Percentiles rank a stretch among this genome's conserved stretches.
Conservation (phyloP, 192 early-diverging fungal genomes). For the Gaertneriomyces semiglobifer region DNA sequence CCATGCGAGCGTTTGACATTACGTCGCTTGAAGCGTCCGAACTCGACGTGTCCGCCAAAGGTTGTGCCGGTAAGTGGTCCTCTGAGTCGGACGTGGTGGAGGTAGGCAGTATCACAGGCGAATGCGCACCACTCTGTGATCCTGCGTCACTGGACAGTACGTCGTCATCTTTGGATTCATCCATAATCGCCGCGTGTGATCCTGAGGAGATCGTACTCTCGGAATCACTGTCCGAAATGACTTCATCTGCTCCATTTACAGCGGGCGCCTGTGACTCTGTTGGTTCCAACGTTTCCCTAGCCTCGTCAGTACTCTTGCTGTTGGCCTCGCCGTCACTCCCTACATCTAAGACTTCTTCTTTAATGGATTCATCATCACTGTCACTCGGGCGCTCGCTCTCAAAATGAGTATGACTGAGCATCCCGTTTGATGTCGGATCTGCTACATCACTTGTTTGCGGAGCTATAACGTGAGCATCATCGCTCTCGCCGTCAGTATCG, state of each 20-base stretch:
- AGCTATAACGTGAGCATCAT: not conserved
- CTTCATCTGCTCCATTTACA: not conserved
- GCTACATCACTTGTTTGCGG: too few relatives aligned
- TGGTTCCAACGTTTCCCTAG: not conserved
- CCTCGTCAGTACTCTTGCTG: not conserved
- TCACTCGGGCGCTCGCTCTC: not conserved
- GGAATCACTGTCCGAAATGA: not conserved
- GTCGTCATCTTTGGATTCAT: too few relatives aligned
- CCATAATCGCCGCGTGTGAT: too few relatives aligned
- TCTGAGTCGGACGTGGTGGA: too few relatives aligned
- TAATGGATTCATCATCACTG: not conserved
- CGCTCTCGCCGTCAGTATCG: not conserved
- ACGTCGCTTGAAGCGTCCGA: too few relatives aligned
- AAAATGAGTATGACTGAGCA: not conserved
- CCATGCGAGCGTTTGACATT: not conserved
- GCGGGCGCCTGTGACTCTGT: not conserved
- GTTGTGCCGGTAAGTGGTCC: too few relatives aligned
- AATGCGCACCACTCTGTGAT: too few relatives aligned
- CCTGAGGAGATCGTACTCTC: not conserved
- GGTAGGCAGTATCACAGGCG: too few relatives aligned
- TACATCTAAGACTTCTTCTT: conserved; percentile 2
- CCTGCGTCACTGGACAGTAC: too few relatives aligned
- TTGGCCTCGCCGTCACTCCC: conserved; percentile 16
- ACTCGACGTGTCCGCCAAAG: too few relatives aligned
- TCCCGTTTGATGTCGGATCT: too few relatives aligned